Evolutionary conservation across 345 rosid genomes (phyloP).

Genomic region (Salix purpurea): DNA sequence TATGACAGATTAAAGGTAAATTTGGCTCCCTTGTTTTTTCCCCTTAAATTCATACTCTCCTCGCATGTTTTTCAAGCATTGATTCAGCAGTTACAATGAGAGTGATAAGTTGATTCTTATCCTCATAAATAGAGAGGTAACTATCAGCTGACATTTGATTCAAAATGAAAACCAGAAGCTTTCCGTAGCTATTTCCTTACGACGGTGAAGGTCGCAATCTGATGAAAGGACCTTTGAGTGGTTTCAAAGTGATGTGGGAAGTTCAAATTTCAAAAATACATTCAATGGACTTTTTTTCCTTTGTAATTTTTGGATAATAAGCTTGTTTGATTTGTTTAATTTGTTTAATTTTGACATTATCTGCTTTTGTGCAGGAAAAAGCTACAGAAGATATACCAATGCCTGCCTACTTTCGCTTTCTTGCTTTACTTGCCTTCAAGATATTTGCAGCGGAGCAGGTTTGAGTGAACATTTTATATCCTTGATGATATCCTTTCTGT

Average conservation of each 20-base stretch:
- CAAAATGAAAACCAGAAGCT: neutral
- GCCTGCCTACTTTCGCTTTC: constrained; percentile 90
- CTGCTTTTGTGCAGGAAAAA: constrained; percentile 51
- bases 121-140: neutral
- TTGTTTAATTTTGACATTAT: neutral
- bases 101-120: neutral
- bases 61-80: neutral
- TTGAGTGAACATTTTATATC: constrained; percentile 8
- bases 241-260: neutral
- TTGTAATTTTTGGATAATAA: neutral
- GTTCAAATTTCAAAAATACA: neutral
- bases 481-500: neutral
- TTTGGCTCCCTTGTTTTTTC: neutral
- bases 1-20: constrained; percentile 77
- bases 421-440: constrained; percentile 87
- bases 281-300: neutral
- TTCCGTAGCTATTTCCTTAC: neutral
- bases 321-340: neutral
- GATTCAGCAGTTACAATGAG: neutral
- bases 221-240: neutral
- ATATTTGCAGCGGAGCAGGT: constrained; percentile 87
- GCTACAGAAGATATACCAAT: constrained; percentile 66
- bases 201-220: neutral
- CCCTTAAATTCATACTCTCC: neutral
- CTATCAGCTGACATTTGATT: neutral